Base-by-base conservation (phyloP, 768 basidiomycete genomes). In the Leccinum disarticulatum region DNA sequence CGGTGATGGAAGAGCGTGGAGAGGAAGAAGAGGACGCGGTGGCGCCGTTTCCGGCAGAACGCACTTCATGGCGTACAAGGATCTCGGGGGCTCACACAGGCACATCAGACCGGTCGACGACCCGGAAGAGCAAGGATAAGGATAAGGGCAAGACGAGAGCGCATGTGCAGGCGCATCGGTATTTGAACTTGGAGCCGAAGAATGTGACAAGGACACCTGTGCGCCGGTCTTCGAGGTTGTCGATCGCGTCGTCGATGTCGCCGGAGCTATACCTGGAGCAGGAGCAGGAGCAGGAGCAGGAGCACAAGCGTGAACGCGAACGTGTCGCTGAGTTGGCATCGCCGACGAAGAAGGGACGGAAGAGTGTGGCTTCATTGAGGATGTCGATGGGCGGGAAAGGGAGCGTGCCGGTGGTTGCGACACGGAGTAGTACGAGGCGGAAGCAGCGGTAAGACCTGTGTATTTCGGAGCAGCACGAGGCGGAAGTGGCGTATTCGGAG, bases 171-270 rank as follows among this genome's bases (percentile, higher is more conserved):
- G 43, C 43, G 43, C 43, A 4, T n/a, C 43, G n/a, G n/a, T 43
- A n/a, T 19, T n/a, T 10, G 43, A 43, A 43, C n/a, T 19, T 43
- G 43, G 43, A 43, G 4, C 13, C 35, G 35, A 36, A 36, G 35
- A 17, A 1, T 17, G 38, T 38, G 38, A 43, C 43, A 53, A 66
- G 60, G 55, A 66, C 74, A 17, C 64, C 70, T 6, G 66, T 69
- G 10, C 67, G 78, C 19, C 72, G 78, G 28, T 79, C 77, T n/a
- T 76, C 77, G 31, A 70, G 77, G 48, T 68, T 78, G 30, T 78
- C 77, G 9, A 68, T 66, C 8, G 69, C 72, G 6, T 70, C 72
- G 28, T 72, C 74, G n/a, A 52, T 64, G 27, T 77, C 76, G 2
- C 73, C 76, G 1, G 77, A 77, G 3, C 38, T 5, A n/a, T n/a